Percentiles rank a stretch among this genome's conserved stretches.
These are phyloP conservation scores for Coemansia umbellata DNA, from an alignment of 192 early-diverging fungal species.

Conservation along the genomic window DNA sequence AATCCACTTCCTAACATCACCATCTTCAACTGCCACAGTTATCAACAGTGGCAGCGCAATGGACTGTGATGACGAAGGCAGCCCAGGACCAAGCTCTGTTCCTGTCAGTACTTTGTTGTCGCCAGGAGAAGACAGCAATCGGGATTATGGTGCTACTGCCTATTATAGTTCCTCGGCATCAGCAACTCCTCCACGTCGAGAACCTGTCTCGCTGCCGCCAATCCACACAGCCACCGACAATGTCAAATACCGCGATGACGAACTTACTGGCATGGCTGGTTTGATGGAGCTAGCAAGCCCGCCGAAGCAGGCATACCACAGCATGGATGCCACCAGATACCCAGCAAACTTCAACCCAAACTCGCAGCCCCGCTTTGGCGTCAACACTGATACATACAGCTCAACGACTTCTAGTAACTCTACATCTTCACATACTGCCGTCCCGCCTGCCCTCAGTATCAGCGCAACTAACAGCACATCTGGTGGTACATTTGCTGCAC, in stretches of 20 bases:
- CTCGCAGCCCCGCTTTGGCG: conserved; percentile 9
- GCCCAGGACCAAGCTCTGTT: conserved; percentile 17
- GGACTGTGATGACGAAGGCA: conserved; percentile 14
- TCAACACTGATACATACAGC: conserved; percentile 15
- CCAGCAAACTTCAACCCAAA: background rate
- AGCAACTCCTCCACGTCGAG: conserved; percentile 24
- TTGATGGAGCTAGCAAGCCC: conserved; percentile 49
- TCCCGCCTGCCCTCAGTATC: conserved; percentile 21
- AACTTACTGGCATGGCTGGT: conserved; percentile 48
- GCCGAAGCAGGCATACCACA: conserved; percentile 12
- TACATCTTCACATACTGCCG: conserved; percentile 25
- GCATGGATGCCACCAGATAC: conserved; percentile 15
- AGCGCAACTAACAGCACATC: background rate
- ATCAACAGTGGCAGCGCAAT: conserved; percentile 10
- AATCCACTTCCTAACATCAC: conserved; percentile 48
- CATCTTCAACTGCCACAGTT: conserved; percentile 19
- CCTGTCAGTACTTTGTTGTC: conserved; percentile 38
- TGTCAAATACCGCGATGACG: conserved; percentile 41
- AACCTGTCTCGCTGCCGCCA: conserved; percentile 23
- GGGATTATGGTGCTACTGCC: background rate
- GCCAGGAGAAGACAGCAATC: conserved; percentile 5
- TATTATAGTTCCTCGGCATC: conserved; percentile 12
- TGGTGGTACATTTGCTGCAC: background rate
- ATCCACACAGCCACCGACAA: conserved; percentile 14
- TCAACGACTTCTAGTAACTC: conserved; percentile 41